Conservation (phyloP, 2,329 filamentous ascomycete species). For the Emericellopsis atlantica region DNA sequence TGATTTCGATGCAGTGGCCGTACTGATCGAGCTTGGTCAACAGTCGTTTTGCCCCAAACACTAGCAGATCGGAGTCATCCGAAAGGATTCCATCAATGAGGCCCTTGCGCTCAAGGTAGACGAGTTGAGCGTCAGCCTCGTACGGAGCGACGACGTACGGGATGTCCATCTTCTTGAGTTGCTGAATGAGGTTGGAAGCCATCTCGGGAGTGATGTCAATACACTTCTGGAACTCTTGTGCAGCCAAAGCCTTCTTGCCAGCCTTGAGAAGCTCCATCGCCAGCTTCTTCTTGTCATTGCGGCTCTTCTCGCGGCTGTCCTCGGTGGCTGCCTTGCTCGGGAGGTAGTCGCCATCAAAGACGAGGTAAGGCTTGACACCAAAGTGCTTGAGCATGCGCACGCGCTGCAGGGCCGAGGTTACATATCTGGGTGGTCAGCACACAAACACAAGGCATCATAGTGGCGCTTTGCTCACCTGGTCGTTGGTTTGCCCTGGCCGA, state of each 20-base stretch:
- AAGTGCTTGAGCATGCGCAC: slow-evolving; percentile 92
- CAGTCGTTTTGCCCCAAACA: slow-evolving; percentile 84
- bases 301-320: slow-evolving; percentile 57
- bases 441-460: no score
- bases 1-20: slow-evolving; percentile 85
- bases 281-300: slow-evolving; percentile 62
- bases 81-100: slow-evolving; percentile 81
- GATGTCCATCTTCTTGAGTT: slow-evolving; percentile 68
- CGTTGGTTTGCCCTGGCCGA: slow-evolving; percentile 80
- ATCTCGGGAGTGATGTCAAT: slow-evolving; percentile 94
- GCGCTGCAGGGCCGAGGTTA: slow-evolving; percentile 80
- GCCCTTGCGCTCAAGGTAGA: slow-evolving; percentile 80
- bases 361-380: slow-evolving; percentile 83
- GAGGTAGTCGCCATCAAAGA: slow-evolving; percentile 92
- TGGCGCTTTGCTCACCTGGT: slow-evolving; percentile 50
- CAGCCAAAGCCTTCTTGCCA: slow-evolving; percentile 69
- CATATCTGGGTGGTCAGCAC: slow-evolving; percentile 45
- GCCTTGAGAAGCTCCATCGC: slow-evolving; percentile 72
- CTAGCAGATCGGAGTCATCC: slow-evolving; percentile 90
- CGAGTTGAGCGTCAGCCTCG: slow-evolving; percentile 93
- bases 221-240: slow-evolving; percentile 82
- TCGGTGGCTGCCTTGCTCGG: slow-evolving; percentile 90
- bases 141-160: slow-evolving; percentile 92
- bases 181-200: slow-evolving; percentile 83
- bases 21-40: slow-evolving; percentile 92